phyloP scores from a whole-genome alignment of 257 asterid genomes.

The Gentiana dahurica region DNA sequence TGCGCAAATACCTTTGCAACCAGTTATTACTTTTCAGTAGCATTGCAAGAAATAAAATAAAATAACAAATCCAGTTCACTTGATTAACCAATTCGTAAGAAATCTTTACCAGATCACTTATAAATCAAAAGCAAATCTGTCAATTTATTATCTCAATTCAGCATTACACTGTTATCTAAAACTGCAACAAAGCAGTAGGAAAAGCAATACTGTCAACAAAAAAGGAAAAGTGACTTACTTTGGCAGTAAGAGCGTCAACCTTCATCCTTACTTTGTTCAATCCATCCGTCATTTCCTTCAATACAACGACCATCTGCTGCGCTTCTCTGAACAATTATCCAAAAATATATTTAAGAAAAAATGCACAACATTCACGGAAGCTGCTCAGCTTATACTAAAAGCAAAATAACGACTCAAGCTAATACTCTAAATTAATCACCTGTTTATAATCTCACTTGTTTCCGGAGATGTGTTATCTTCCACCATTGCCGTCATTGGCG shows the following conservation, averaged over 20 bases:
- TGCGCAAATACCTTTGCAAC: too few relatives aligned
- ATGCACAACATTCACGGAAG: neutral
- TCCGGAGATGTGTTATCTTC: slow-evolving; percentile 4
- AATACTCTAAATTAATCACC: slow-evolving; percentile 1
- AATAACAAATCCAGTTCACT: too few relatives aligned
- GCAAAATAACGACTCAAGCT: neutral
- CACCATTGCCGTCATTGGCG: slow-evolving; percentile 5
- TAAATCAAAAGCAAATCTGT: too few relatives aligned
- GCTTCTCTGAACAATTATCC: slow-evolving; percentile 44
- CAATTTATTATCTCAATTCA: neutral
- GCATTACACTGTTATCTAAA: neutral
- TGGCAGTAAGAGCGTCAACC: slow-evolving; percentile 50
- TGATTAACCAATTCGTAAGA: too few relatives aligned
- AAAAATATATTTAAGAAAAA: neutral
- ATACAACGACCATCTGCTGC: slow-evolving; percentile 47
- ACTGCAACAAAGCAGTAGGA: neutral
- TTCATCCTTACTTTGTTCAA: slow-evolving; percentile 49
- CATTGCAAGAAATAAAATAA: too few relatives aligned
- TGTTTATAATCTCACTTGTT: slow-evolving; percentile 7
- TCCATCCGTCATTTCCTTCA: slow-evolving; percentile 82
- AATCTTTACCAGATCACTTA: neutral
- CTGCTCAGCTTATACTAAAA: neutral
- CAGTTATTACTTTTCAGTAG: too few relatives aligned
- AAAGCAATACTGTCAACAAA: too few relatives aligned
- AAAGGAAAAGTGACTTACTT: slow-evolving; percentile 24